Evolutionary conservation across 768 basidiomycete species (phyloP).

Genomic region (Rhizopogon sp.): DNA sequence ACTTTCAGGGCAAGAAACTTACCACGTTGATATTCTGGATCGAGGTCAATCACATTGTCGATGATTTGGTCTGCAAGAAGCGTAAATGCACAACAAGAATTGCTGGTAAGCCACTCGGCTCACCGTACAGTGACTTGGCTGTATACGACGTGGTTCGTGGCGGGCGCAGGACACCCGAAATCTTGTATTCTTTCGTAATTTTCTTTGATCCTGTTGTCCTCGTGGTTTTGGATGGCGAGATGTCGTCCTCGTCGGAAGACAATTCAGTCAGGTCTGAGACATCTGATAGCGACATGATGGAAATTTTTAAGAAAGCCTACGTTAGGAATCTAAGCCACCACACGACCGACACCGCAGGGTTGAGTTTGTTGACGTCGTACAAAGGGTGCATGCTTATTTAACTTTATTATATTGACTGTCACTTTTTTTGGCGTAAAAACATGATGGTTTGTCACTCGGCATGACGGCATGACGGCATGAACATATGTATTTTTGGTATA

Average conservation of each 20-base stretch:
- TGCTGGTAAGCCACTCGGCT: constrained; percentile 1
- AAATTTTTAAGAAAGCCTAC: background rate
- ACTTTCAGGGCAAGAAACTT: constrained; percentile 3
- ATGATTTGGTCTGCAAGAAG: constrained; percentile 40
- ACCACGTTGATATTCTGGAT: constrained; percentile 69
- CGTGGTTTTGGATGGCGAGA: constrained; percentile 18
- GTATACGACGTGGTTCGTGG: constrained; percentile 37
- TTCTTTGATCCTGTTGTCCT: constrained; percentile 21
- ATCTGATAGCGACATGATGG: constrained; percentile 33
- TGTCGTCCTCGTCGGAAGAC: constrained; percentile 34
- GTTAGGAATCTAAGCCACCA: background rate
- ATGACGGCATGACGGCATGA: too few species aligned
- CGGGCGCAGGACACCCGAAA: constrained; percentile 28
- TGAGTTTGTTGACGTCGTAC: background rate
- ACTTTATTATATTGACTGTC: background rate
- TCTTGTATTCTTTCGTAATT: constrained; percentile 23
- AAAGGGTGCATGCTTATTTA: background rate
- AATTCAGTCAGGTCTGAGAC: constrained; percentile 45
- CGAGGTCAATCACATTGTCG: constrained; percentile 43
- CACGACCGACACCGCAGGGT: background rate
- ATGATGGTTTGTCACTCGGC: too few species aligned
- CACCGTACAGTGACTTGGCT: constrained; percentile 42
- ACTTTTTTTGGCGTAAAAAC: too few species aligned
- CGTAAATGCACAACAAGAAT: background rate
- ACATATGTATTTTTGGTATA: too few species aligned